A percentile compares a stretch with the other conserved stretches of the same genome.
Conservation (phyloP, 164 flowering plant species). For the Amborella trichopoda region DNA sequence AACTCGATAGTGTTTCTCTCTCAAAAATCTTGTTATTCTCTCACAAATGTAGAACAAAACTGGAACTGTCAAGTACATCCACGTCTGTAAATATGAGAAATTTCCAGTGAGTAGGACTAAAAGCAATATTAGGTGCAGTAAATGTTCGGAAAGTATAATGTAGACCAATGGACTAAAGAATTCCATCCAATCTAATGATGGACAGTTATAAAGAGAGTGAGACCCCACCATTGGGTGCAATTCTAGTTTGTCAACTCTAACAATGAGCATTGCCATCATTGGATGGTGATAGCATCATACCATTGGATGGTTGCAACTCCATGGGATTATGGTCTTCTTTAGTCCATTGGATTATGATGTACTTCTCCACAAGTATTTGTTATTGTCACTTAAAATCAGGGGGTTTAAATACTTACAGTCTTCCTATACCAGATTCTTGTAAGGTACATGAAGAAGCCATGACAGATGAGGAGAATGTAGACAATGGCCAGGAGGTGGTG, state of each 20-base stretch:
- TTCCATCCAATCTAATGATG: no score
- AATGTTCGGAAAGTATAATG: background rate
- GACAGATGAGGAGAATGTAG: conserved; percentile 50
- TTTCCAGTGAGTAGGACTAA: background rate
- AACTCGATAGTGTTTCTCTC: conserved; percentile 32
- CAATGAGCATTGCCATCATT: no score
- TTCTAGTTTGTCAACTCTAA: no score
- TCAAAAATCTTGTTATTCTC: conserved; percentile 24
- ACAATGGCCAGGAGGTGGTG: conserved; percentile 78
- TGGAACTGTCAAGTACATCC: conserved; percentile 79
- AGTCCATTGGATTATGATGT: no score
- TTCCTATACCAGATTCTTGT: conserved; percentile 47
- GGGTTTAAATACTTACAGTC: conserved; percentile 39
- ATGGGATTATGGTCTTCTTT: no score
- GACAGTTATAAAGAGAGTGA: no score
- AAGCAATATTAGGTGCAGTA: background rate
- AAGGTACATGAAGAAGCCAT: conserved; percentile 51
- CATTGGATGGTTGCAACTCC: no score
- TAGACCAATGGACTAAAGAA: no score
- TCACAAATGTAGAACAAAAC: conserved; percentile 49
- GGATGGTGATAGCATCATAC: no score
- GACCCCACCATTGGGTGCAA: no score
- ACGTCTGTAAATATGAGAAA: conserved; percentile 49
- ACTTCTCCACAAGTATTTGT: no score
- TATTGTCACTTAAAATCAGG: background rate